Percentiles rank a stretch among this genome's conserved stretches.
Evolutionary conservation across 352 stramenopile species (phyloP).

Genomic region (Globisporangium parvum): DNA sequence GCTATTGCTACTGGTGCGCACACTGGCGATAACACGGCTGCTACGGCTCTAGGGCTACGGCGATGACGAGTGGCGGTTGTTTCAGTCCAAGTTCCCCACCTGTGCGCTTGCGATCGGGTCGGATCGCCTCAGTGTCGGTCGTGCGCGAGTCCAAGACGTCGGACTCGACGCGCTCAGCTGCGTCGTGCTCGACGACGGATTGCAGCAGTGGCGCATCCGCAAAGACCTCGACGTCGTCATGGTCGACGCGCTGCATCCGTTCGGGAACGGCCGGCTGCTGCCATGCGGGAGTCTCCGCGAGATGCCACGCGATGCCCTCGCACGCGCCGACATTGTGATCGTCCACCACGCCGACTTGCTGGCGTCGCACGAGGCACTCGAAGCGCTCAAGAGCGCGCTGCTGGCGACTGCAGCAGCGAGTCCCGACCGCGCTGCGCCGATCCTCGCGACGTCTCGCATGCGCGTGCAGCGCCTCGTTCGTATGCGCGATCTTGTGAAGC

Average conservation of each 20-base stretch:
- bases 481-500: constrained; percentile 3
- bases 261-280: constrained; percentile 56
- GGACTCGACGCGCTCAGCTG: constrained; percentile 22
- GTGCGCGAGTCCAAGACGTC: constrained; percentile 6
- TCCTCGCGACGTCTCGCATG: constrained; percentile 54
- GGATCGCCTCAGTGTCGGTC: constrained; percentile 25
- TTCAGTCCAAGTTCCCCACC: constrained; percentile 33
- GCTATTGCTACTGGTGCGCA: neutral
- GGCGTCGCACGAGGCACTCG: constrained; percentile 2
- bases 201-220: constrained; percentile 60
- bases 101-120: constrained; percentile 35
- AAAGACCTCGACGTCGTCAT: constrained; percentile 71
- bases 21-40: neutral
- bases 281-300: constrained; percentile 55
- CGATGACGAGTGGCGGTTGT: constrained; percentile 64
- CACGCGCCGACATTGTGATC: constrained; percentile 43
- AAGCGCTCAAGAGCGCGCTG: constrained; percentile 17
- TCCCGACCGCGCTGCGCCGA: neutral
- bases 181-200: constrained; percentile 54
- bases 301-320: constrained; percentile 30
- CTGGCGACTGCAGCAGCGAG: neutral
- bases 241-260: constrained; percentile 58
- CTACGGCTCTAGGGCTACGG: constrained; percentile 35
- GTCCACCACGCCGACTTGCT: constrained; percentile 57
- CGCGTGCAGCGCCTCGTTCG: constrained; percentile 25